These are phyloP conservation scores for Terfezia claveryi DNA, from an alignment of 495 filamentous ascomycete genomes.

Conservation along the genomic window DNA sequence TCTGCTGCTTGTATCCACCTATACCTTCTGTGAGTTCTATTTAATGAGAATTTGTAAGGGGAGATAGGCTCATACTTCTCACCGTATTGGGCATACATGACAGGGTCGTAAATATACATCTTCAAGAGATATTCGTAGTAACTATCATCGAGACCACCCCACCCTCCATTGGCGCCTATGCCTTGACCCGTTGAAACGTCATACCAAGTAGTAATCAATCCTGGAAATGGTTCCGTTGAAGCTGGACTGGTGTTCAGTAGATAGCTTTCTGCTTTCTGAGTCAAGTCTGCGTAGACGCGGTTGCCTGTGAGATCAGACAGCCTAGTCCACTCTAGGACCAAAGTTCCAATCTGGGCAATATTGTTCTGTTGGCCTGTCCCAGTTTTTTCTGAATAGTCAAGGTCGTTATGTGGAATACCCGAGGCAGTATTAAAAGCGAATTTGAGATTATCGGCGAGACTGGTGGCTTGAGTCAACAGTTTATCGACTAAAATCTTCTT, in stretches of 20 bases:
- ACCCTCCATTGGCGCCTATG: slow-evolving; percentile 42
- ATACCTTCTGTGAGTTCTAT: neutral
- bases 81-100: slow-evolving; percentile 37
- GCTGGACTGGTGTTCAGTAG: slow-evolving; percentile 44
- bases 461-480: slow-evolving; percentile 43
- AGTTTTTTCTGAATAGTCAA: slow-evolving; percentile 34
- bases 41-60: neutral
- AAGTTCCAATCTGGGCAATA: slow-evolving; percentile 46
- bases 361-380: slow-evolving; percentile 34
- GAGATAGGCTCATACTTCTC: slow-evolving; percentile 22
- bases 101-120: slow-evolving; percentile 67
- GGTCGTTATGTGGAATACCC: slow-evolving; percentile 54
- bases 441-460: slow-evolving; percentile 48
- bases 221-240: slow-evolving; percentile 49
- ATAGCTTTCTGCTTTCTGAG: slow-evolving; percentile 48
- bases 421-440: slow-evolving; percentile 56
- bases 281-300: slow-evolving; percentile 38
- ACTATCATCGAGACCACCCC: slow-evolving; percentile 61
- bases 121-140: slow-evolving; percentile 91
- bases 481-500: slow-evolving; percentile 23
- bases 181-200: slow-evolving; percentile 44
- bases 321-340: slow-evolving; percentile 70
- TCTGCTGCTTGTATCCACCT: slow-evolving; percentile 62
- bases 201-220: slow-evolving; percentile 49
- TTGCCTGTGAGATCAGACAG: slow-evolving; percentile 58